phyloP scores from a whole-genome alignment of 208 protist genomes.

The Lotmaria passim region DNA sequence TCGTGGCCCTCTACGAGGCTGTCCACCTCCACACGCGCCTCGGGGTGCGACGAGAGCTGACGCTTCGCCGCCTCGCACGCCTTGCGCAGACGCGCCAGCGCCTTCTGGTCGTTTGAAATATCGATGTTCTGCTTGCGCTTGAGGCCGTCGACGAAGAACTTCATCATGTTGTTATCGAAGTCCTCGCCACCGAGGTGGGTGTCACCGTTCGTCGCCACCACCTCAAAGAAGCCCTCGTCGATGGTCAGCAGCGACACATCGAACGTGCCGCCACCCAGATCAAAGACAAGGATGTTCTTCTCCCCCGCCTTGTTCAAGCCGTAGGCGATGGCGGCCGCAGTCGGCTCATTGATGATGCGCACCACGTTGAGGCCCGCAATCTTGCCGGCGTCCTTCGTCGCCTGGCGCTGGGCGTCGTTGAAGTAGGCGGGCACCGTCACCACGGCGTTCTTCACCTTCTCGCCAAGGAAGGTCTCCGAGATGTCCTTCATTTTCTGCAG shows the following conservation, averaged over 20 bases:
- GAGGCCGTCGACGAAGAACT: constrained; percentile 97
- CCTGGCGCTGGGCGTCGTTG: constrained; percentile 99
- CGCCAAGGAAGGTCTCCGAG: constrained; percentile 94
- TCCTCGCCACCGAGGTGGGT: constrained; percentile 99
- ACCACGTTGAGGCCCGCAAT: constrained; percentile 98
- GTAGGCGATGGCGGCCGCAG: constrained; percentile 99
- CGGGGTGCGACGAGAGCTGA: constrained; percentile 94
- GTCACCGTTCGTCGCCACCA: constrained; percentile 99
- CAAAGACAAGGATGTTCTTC: constrained; percentile 97
- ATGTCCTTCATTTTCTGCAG: constrained; percentile 95
- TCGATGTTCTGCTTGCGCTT: constrained; percentile 84
- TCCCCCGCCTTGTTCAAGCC: constrained; percentile 96
- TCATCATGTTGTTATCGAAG: constrained; percentile 98
- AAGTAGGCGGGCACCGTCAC: constrained; percentile 99
- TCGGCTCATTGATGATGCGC: constrained; percentile 99
- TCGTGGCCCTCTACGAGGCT: constrained; percentile 97
- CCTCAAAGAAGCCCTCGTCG: constrained; percentile 99
- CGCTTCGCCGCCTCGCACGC: constrained; percentile 97
- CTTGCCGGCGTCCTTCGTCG: constrained; percentile 98
- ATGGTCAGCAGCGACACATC: constrained; percentile 99
- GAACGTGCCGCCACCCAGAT: constrained; percentile 98
- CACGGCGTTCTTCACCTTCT: constrained; percentile 95
- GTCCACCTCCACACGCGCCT: constrained; percentile 97
- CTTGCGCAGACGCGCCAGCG: constrained; percentile 81
- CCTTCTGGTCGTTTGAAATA: constrained; percentile 67